These are phyloP conservation scores for Skeletonema menzelii DNA, from an alignment of 108 stramenopile species.

Conservation along the genomic window DNA sequence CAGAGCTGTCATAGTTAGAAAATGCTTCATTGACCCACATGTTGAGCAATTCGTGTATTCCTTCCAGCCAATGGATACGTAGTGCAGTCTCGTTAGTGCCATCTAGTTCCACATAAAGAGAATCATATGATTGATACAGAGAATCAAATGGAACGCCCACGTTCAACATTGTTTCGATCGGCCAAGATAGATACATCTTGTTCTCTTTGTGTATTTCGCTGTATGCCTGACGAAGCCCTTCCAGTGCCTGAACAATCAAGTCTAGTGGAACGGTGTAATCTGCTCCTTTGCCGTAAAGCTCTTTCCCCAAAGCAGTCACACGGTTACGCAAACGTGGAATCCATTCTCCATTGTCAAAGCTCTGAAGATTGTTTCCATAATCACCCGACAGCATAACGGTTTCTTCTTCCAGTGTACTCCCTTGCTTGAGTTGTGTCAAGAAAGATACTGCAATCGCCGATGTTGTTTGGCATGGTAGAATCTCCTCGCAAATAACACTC, in stretches of 20 bases:
- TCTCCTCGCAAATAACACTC: slow-evolving; percentile 70
- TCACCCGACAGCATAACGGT: slow-evolving; percentile 15
- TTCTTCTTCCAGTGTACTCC: slow-evolving; percentile 47
- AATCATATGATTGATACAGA: slow-evolving; percentile 54
- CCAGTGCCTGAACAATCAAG: slow-evolving; percentile 58
- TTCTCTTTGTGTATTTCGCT: slow-evolving; percentile 13
- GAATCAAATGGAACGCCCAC: slow-evolving; percentile 63
- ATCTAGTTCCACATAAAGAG: background rate
- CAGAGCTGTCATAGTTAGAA: slow-evolving; percentile 6
- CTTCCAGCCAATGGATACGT: slow-evolving; percentile 40
- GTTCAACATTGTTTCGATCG: slow-evolving; percentile 56
- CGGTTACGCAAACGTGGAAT: slow-evolving; percentile 50
- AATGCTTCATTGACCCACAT: slow-evolving; percentile 48
- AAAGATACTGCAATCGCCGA: slow-evolving; percentile 38
- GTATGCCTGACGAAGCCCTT: slow-evolving; percentile 61
- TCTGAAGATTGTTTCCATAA: slow-evolving; percentile 9
- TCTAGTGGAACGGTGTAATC: slow-evolving; percentile 75
- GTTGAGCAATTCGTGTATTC: slow-evolving; percentile 50
- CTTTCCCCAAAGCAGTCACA: slow-evolving; percentile 60
- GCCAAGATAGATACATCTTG: slow-evolving; percentile 51
- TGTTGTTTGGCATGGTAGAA: slow-evolving; percentile 71
- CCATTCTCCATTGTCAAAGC: slow-evolving; percentile 83
- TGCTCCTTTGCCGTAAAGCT: slow-evolving; percentile 64
- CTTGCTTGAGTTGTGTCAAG: slow-evolving; percentile 50
- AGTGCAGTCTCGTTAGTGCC: slow-evolving; percentile 15